Evolutionary conservation across 352 stramenopile genomes (phyloP), one percentile per base, ranked within the genome.

Genomic region (Pythium oligandrum): DNA sequence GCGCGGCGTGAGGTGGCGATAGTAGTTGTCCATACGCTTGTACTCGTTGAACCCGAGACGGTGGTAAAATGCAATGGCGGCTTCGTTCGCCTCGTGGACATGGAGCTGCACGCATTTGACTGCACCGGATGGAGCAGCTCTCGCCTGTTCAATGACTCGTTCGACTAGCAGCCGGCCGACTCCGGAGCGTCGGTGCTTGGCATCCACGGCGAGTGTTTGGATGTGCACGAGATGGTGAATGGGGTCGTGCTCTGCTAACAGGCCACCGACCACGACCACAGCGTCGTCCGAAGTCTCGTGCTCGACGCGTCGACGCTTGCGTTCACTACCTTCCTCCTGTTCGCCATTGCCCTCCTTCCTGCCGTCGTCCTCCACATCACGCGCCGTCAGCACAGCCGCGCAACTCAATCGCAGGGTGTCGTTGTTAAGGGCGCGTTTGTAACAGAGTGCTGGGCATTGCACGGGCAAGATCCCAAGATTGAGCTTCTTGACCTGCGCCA

Each of bases 401-500:
- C 74, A 82, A 30, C 58, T 61, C 48, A 78, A 83, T n/a, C 83
- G 52, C 31, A 50, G 53, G 12, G 40, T 42, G 47, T 64, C 52
- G 57, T 85, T 70, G 59, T 68, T 75, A 48, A 75, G 55, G 9
- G 76, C 72, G 33, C 76, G 78, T 64, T 73, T 75, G 67, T 88
- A 90, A 61, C 72, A 81, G 53, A 77, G 86, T 17, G 57, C 54
- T 45, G 79, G 79, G 9, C 66, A 73, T 46, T 86, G 79, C 53
- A 87, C 79, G 2, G 76, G 79, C 59, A 90, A 55, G 39, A 87
- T 70, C 4, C 75, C 77, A 40, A 86, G 57, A 52, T 90, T 90
- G 57, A 87, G 66, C 63, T 78, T 88, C 62, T 78, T 61, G 49
- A 80, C 73, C 2, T 65, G 62, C n/a, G 61, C 63, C 43, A 81